A percentile compares a stretch with the other conserved stretches of the same genome.
Evolutionary conservation across 2,329 filamentous ascomycete species (phyloP).

Genomic region (Tothia fuscella): DNA sequence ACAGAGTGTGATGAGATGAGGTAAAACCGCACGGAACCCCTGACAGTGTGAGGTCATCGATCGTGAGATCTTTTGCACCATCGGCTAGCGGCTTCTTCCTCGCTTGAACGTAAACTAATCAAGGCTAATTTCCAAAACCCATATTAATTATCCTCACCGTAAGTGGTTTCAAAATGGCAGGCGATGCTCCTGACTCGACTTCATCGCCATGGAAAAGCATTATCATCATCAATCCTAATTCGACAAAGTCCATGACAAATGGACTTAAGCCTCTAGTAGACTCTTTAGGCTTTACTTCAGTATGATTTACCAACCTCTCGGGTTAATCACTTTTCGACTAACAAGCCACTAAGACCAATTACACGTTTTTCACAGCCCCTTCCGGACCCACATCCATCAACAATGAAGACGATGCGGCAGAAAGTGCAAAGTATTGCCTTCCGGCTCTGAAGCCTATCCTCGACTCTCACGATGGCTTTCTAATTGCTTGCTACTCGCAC

Average conservation of each 20-base stretch:
- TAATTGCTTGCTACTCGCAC: constrained; percentile 80
- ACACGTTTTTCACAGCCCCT: constrained; percentile 56
- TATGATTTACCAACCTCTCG: no score
- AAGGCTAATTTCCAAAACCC: no score
- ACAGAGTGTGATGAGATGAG: no score
- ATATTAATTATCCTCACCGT: no score
- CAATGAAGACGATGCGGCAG: constrained; percentile 53
- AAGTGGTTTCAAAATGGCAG: no score
- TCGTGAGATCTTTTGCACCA: no score
- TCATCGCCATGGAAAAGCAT: constrained; percentile 26
- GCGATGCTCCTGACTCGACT: no score
- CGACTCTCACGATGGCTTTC: constrained; percentile 55
- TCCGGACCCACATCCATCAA: constrained; percentile 65
- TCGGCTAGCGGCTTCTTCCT: no score
- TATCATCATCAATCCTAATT: constrained; percentile 71
- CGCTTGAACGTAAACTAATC: no score
- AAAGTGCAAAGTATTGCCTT: constrained; percentile 52
- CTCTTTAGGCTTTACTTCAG: constrained; percentile 31
- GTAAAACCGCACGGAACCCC: no score
- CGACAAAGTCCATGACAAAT: constrained; percentile 58
- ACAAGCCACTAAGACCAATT: constrained; percentile 34
- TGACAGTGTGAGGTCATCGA: no score
- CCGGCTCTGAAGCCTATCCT: constrained; percentile 37
- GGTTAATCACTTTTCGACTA: no score
- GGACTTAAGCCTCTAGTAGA: constrained; percentile 44